Conservation (phyloP, 2,329 filamentous ascomycete genomes). For the Claviceps citrina region DNA sequence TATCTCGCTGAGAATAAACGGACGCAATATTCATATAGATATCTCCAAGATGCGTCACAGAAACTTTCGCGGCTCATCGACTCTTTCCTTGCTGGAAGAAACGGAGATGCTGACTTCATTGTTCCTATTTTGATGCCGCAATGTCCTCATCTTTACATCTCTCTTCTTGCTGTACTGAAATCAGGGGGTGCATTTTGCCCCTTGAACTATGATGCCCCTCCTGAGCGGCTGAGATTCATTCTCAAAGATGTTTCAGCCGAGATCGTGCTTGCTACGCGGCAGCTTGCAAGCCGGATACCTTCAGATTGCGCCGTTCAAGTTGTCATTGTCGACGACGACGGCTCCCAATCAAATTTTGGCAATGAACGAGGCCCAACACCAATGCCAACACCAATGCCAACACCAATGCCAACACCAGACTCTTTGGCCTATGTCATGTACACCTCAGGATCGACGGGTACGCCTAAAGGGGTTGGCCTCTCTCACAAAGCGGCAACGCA, state of each 20-base stretch:
- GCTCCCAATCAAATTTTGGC: not conserved
- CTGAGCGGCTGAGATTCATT: slow-evolving; percentile 66
- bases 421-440: slow-evolving; percentile 80
- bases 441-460: slow-evolving; percentile 78
- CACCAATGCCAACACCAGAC: slow-evolving; percentile 14
- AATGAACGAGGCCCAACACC: slow-evolving; percentile 8
- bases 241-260: slow-evolving; percentile 57
- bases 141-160: slow-evolving; percentile 60
- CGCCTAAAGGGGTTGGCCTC: slow-evolving; percentile 73
- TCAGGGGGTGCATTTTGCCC: slow-evolving; percentile 78
- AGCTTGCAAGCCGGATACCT: slow-evolving; percentile 27
- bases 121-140: slow-evolving; percentile 69
- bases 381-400: slow-evolving; percentile 10
- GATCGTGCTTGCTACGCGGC: slow-evolving; percentile 48
- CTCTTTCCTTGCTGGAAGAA: slow-evolving; percentile 3
- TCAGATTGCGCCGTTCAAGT: slow-evolving; percentile 17
- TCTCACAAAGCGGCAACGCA: slow-evolving; percentile 71
- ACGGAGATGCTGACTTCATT: slow-evolving; percentile 26
- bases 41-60: slow-evolving; percentile 45
- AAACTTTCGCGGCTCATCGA: slow-evolving; percentile 37
- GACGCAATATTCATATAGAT: slow-evolving; percentile 40
- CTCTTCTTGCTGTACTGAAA: slow-evolving; percentile 63
- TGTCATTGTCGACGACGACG: slow-evolving; percentile 18
- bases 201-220: slow-evolving; percentile 60
- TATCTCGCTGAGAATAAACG: slow-evolving; percentile 13